phyloP scores from a whole-genome alignment of 345 rosid species.

The Conringia planisiliqua region DNA sequence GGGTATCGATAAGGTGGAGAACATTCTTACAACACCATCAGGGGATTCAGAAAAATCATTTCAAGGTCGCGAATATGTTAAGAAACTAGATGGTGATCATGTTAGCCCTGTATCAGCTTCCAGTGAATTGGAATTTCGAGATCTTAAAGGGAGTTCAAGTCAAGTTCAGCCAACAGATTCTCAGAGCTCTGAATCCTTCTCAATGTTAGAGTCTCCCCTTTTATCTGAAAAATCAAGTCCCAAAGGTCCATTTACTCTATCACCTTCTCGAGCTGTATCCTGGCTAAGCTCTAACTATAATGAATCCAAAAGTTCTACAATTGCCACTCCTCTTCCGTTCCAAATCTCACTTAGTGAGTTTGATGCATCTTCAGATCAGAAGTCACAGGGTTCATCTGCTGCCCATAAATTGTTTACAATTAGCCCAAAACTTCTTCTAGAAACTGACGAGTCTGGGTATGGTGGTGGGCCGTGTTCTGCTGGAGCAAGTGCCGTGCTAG shows the following conservation, averaged over 20 bases:
- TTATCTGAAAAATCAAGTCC: conserved; percentile 74
- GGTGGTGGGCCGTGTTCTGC: conserved; percentile 99
- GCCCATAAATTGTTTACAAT: conserved; percentile 53
- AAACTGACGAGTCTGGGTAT: conserved; percentile 87
- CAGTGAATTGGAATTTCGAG: conserved; percentile 44
- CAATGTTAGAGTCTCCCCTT: conserved; percentile 62
- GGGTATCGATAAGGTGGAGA: conserved; percentile 47
- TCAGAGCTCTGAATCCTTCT: conserved; percentile 61
- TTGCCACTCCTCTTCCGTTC: conserved; percentile 63
- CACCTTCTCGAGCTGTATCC: conserved; percentile 69
- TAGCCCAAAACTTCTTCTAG: conserved; percentile 68
- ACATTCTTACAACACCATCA: conserved; percentile 34
- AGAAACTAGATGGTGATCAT: conserved; percentile 40
- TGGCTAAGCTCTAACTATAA: conserved; percentile 61
- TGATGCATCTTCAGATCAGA: conserved; percentile 66
- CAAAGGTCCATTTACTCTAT: conserved; percentile 48
- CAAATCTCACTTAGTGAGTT: conserved; percentile 53
- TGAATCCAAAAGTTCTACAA: conserved; percentile 49
- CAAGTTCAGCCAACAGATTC: conserved; percentile 51
- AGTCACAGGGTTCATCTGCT: conserved; percentile 53
- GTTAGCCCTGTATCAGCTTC: conserved; percentile 52
- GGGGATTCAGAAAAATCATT: conserved; percentile 48
- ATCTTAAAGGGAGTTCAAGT: conserved; percentile 37
- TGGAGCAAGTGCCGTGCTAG: conserved; percentile 91
- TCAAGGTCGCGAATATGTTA: conserved; percentile 45